Evolutionary conservation across 2,329 filamentous ascomycete genomes (phyloP), one percentile per base, ranked within the genome.

Genomic region (Chrysosporium keratinophilum): DNA sequence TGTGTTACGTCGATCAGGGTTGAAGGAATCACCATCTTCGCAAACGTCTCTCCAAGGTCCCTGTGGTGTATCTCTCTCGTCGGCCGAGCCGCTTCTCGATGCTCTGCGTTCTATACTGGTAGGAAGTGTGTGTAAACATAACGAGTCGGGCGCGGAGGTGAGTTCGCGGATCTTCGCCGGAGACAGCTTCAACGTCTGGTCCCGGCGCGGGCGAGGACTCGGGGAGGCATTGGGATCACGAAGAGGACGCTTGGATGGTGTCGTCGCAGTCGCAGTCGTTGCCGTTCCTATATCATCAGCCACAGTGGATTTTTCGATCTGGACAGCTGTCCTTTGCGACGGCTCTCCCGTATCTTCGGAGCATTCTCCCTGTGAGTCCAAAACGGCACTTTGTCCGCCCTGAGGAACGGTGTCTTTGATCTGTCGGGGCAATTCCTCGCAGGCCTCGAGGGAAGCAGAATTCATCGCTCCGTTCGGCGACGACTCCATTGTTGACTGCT

Each of bases 121-220:
- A 12, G 57, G 59, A 7, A 70, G 69, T 12, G 71, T 63, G 28
- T 74, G 73, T 37, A 77, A 62, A 2, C 78, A 76, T n/a, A 80
- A 69, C 41, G 76, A 79, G 14, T 76, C 70, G 7, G 77, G 76
- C 11, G 78, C 77, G 14, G 72, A 56, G 5, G 76, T 78, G 41
- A 81, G 71, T 43, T 78, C 76, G 41, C 78, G 72, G 2, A 81
- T 76, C 63, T 79, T 73, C 40, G 71, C 72, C 1, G 75, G 73
- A 2, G 78, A 80, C 31, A 81, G 66, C 60, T 78, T 81, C 55
- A 77, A 64, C 2, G 75, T 63, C 57, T 68, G 72, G 4, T 74
- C 64, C 47, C 65, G 63, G 19, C 67, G 65, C 11, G 62, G 61
- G 5, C 59, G 54, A 39, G 58, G 56, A 9, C 31, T 49, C 15